Evolutionary conservation across 441 rosid genomes (phyloP).

Genomic region (Euphorbia celastroides): DNA sequence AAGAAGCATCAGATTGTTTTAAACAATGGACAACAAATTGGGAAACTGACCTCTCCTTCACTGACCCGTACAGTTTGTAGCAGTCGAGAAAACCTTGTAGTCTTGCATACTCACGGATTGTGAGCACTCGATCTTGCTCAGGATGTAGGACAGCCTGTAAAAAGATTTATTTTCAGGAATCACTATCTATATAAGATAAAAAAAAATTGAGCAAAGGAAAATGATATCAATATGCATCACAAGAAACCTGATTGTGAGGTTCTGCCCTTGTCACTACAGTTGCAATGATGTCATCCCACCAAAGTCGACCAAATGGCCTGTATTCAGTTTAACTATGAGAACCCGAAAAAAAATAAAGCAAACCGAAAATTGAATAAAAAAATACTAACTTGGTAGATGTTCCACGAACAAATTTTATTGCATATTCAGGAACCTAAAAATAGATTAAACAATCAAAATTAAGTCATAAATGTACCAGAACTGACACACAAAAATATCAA

Average conservation of each 20-base stretch:
- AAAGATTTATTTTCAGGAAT: background rate
- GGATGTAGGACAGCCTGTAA: conserved; percentile 10
- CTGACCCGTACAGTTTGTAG: conserved; percentile 6
- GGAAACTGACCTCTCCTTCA: conserved; percentile 13
- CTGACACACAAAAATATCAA: too few relatives aligned
- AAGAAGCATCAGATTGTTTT: background rate
- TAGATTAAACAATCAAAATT: background rate
- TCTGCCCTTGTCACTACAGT: conserved; percentile 20
- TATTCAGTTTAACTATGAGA: background rate
- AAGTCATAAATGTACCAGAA: too few relatives aligned
- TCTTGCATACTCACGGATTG: conserved; percentile 17
- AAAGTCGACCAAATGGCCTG: conserved; percentile 18
- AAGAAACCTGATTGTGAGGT: conserved; percentile 18
- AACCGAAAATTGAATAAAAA: background rate
- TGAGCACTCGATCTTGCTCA: conserved; percentile 13
- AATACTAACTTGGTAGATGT: conserved; percentile 12
- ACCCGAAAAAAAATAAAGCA: too few relatives aligned
- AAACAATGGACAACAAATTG: too few relatives aligned
- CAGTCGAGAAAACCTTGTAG: conserved; percentile 17
- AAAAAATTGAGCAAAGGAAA: background rate
- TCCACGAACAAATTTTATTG: conserved; percentile 8
- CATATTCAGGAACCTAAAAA: conserved; percentile 18
- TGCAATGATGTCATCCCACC: conserved; percentile 12
- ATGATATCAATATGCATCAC: too few relatives aligned
- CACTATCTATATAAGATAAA: background rate